Conservation (phyloP, 768 basidiomycete genomes). For the Fomitopsis pulvina region DNA sequence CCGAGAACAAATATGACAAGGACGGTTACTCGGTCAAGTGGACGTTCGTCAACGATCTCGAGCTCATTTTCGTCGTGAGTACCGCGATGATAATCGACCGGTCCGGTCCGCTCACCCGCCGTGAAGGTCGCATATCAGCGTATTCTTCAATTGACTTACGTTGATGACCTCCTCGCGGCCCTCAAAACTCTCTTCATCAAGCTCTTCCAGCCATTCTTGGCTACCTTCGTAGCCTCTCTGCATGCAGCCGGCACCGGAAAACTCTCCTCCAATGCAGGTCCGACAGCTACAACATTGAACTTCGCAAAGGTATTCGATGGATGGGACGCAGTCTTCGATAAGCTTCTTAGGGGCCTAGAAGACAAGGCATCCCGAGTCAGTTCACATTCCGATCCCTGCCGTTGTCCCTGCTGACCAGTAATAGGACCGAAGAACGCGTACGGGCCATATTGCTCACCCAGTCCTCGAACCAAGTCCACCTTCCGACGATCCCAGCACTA, state of each 20-base stretch:
- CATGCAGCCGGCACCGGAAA: constrained; percentile 52
- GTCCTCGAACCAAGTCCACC: constrained; percentile 37
- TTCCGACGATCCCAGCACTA: constrained; percentile 53
- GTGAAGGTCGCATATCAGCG: constrained; percentile 91
- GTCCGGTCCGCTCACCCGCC: neutral
- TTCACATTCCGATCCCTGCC: neutral
- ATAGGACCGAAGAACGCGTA: constrained; percentile 69
- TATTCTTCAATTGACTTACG: constrained; percentile 89
- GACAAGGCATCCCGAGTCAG: constrained; percentile 64
- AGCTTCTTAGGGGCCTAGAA: constrained; percentile 66
- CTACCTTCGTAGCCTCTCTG: constrained; percentile 77
- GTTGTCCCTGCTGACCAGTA: neutral
- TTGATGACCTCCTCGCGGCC: constrained; percentile 78
- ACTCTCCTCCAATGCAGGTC: constrained; percentile 26
- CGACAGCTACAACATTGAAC: constrained; percentile 48
- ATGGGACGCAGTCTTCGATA: constrained; percentile 81
- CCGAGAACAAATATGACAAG: constrained; percentile 84
- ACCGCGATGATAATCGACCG: neutral
- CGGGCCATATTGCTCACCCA: constrained; percentile 34
- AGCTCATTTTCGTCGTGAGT: constrained; percentile 93
- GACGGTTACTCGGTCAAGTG: constrained; percentile 93
- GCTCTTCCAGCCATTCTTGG: constrained; percentile 78
- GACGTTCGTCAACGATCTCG: constrained; percentile 92
- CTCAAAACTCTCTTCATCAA: constrained; percentile 83
- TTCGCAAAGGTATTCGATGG: constrained; percentile 64